Percentiles rank a stretch among this genome's conserved stretches.
Evolutionary conservation across 2,329 filamentous ascomycete species (phyloP).

Genomic region (Bipolaris victoriae): DNA sequence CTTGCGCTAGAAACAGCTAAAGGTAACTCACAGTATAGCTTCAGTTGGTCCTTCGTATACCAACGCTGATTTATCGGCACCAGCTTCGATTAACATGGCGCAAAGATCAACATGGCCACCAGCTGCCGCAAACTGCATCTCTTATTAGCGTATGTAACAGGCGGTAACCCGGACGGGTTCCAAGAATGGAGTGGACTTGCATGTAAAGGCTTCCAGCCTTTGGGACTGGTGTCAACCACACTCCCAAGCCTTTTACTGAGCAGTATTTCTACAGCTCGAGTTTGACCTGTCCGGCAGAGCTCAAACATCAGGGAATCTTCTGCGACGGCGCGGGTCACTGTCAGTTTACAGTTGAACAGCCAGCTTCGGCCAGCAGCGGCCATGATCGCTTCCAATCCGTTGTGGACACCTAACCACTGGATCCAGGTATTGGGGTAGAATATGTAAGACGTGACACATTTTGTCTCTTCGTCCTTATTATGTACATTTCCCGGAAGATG

Average conservation of each 20-base stretch:
- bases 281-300: constrained; percentile 18
- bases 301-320: constrained; percentile 23
- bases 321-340: constrained; percentile 6
- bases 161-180: too few relatives aligned
- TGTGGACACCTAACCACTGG: not conserved
- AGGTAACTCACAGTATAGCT: not conserved
- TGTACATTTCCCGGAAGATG: not conserved
- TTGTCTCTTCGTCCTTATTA: not conserved
- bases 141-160: too few relatives aligned
- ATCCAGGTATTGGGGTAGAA: not conserved
- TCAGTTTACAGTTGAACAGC: not conserved
- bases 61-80: not conserved
- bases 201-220: not conserved
- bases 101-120: not conserved
- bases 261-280: constrained; percentile 18
- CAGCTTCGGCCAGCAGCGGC: not conserved
- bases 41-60: not conserved
- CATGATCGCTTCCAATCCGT: not conserved
- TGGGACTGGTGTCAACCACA: constrained; percentile 20
- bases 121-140: not conserved
- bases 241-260: constrained; percentile 15
- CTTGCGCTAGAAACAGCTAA: too few relatives aligned
- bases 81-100: not conserved
- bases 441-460: not conserved
- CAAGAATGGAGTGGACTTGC: not conserved